Evolutionary conservation across 257 asterid species (phyloP).

Genomic region (Solanum pennellii): DNA sequence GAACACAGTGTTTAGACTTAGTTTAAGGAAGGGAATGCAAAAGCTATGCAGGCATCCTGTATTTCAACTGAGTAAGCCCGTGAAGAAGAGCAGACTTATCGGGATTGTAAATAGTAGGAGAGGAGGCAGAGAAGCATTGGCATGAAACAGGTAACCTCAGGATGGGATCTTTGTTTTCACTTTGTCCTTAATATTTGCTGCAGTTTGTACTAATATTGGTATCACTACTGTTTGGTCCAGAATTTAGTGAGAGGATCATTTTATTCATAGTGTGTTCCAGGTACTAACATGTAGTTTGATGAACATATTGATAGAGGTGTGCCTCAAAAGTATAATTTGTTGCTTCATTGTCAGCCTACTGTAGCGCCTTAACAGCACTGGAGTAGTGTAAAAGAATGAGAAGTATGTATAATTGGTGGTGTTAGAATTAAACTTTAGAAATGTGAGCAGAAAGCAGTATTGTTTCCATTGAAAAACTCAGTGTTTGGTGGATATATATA

Average conservation of each 20-base stretch:
- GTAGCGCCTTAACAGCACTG: background rate
- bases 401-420: background rate
- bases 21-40: slow-evolving; percentile 36
- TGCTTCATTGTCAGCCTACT: background rate
- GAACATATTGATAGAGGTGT: background rate
- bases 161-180: background rate
- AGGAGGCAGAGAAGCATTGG: slow-evolving; percentile 17
- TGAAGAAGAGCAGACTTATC: slow-evolving; percentile 22
- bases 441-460: background rate
- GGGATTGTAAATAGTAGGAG: slow-evolving; percentile 20
- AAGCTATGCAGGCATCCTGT: slow-evolving; percentile 58
- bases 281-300: slow-evolving; percentile 5
- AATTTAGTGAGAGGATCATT: slow-evolving; percentile 4
- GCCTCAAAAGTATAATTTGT: background rate
- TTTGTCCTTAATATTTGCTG: background rate
- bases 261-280: background rate
- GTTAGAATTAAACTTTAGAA: background rate
- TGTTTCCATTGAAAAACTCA: background rate
- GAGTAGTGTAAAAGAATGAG: background rate
- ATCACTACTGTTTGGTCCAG: slow-evolving; percentile 1
- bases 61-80: slow-evolving; percentile 46
- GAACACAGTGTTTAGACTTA: slow-evolving; percentile 33
- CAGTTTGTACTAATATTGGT: background rate
- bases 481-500: background rate
- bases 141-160: background rate